phyloP scores from a whole-genome alignment of 208 protist species.

The Borovskyia barvae region DNA sequence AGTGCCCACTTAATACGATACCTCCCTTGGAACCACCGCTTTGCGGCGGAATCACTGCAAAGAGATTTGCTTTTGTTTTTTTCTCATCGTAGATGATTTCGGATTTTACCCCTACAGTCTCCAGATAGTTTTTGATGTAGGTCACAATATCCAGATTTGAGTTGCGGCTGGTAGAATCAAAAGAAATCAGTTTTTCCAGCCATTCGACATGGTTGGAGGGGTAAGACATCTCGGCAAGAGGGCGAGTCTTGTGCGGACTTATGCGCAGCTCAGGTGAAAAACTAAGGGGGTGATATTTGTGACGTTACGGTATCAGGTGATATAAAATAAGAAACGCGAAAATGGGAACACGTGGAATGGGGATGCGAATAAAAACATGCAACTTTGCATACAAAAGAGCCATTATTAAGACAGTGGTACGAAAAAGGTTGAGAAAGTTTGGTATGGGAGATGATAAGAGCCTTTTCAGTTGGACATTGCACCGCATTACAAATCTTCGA shows the following conservation, averaged over 20 bases:
- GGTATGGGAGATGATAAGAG: too few relatives aligned
- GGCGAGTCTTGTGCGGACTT: too few relatives aligned
- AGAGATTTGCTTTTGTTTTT: constrained; percentile 46
- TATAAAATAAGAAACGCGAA: too few relatives aligned
- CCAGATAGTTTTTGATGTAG: constrained; percentile 28
- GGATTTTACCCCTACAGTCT: constrained; percentile 23
- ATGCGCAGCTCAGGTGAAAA: too few relatives aligned
- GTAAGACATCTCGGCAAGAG: too few relatives aligned
- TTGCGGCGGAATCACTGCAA: constrained; percentile 37
- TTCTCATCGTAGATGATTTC: constrained; percentile 32
- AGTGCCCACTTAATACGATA: constrained; percentile 56
- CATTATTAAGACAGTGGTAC: too few relatives aligned
- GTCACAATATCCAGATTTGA: constrained; percentile 48
- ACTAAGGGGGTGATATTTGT: too few relatives aligned
- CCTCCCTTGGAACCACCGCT: constrained; percentile 29
- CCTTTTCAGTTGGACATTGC: too few relatives aligned
- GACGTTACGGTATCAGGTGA: too few relatives aligned
- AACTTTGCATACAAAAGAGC: neutral
- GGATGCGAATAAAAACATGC: neutral
- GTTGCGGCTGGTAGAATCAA: constrained; percentile 44
- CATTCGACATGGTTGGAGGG: constrained; percentile 20
- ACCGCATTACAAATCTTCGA: too few relatives aligned
- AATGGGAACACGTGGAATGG: too few relatives aligned
- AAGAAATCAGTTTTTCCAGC: constrained; percentile 46
- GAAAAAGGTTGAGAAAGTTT: too few relatives aligned